Evolutionary conservation across 169 alveolate species (phyloP).

Genomic region (Babesia caballi): DNA sequence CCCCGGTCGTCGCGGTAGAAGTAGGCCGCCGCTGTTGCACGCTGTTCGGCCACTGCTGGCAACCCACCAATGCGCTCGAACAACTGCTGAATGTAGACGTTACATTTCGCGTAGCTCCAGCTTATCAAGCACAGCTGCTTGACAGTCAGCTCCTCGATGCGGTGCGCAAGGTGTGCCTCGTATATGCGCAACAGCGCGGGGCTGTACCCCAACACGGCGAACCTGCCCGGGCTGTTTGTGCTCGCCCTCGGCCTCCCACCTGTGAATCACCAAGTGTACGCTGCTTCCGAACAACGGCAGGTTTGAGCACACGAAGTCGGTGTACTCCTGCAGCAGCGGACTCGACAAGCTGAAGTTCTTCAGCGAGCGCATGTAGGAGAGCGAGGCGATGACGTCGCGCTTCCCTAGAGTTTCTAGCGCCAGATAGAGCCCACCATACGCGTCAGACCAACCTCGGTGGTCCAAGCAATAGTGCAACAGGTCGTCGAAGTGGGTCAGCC

Average conservation of each 20-base stretch:
- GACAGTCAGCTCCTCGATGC: slow-evolving; percentile 11
- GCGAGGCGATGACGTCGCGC: slow-evolving; percentile 63
- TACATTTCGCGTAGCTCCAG: slow-evolving; percentile 64
- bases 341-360: slow-evolving; percentile 39
- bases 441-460: slow-evolving; percentile 37
- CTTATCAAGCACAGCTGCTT: slow-evolving; percentile 46
- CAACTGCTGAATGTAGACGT: slow-evolving; percentile 38
- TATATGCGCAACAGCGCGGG: slow-evolving; percentile 53
- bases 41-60: background rate
- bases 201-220: slow-evolving; percentile 54
- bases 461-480: slow-evolving; percentile 59
- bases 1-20: slow-evolving; percentile 9
- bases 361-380: slow-evolving; percentile 60
- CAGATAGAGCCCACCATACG: too few species aligned
- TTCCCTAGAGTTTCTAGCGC: slow-evolving; percentile 56
- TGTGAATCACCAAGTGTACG: slow-evolving; percentile 50
- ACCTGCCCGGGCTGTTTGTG: background rate
- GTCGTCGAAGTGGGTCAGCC: slow-evolving; percentile 60
- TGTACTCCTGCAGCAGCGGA: slow-evolving; percentile 27
- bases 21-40: slow-evolving; percentile 27
- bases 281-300: slow-evolving; percentile 20
- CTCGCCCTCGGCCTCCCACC: background rate
- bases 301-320: slow-evolving; percentile 37
- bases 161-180: slow-evolving; percentile 14
- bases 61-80: slow-evolving; percentile 56